Evolutionary conservation across 306 rosid species (phyloP).

Genomic region (Quillaja saponaria): DNA sequence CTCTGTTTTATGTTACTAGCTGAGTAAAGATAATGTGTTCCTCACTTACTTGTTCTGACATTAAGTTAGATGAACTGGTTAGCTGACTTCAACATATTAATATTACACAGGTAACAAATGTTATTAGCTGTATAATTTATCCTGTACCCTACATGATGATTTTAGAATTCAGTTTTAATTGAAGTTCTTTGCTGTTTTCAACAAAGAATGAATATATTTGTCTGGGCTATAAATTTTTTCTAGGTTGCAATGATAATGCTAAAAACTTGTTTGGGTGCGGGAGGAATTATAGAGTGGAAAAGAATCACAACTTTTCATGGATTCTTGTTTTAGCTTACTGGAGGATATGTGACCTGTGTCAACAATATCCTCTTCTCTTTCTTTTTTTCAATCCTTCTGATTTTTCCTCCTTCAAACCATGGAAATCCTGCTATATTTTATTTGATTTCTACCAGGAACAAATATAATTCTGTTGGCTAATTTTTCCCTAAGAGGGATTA

Average conservation of each 20-base stretch:
- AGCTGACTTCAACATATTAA: slow-evolving; percentile 3
- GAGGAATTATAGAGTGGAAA: neutral
- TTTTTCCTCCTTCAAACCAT: neutral
- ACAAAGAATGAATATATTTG: neutral
- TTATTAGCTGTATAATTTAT: neutral
- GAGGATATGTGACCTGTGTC: neutral
- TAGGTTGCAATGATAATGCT: neutral
- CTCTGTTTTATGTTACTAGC: slow-evolving; percentile 14
- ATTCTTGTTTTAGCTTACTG: neutral
- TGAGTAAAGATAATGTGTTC: neutral
- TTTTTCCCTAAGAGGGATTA: no score
- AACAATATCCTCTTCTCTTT: neutral
- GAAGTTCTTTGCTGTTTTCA: neutral
- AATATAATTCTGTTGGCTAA: no score
- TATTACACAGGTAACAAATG: slow-evolving; percentile 20
- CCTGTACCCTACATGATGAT: neutral
- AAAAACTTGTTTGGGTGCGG: neutral
- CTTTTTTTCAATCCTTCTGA: neutral
- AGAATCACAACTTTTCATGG: neutral
- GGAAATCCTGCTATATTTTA: neutral
- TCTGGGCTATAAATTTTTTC: slow-evolving; percentile 3
- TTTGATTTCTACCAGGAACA: no score
- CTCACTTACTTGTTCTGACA: neutral
- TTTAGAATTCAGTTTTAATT: slow-evolving; percentile 5
- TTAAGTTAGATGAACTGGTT: slow-evolving; percentile 8